phyloP scores from a whole-genome alignment of 1,139 yeast species.

The Yamadazyma atlantica region DNA sequence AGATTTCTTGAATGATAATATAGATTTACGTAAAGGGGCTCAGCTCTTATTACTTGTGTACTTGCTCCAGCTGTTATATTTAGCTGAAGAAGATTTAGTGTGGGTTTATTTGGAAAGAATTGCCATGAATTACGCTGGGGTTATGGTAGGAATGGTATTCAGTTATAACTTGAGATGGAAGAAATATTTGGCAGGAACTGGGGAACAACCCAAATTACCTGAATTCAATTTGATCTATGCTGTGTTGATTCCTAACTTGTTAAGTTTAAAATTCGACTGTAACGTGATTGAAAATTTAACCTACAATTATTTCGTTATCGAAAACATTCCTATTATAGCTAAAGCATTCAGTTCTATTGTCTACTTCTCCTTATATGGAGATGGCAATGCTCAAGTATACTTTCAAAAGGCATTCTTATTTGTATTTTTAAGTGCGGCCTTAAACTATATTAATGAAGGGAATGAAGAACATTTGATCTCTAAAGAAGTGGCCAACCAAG shows the following conservation, averaged over 20 bases:
- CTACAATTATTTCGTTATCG: conserved; percentile 38
- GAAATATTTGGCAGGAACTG: conserved; percentile 10
- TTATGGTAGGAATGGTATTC: conserved; percentile 28
- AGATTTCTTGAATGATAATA: conserved; percentile 39
- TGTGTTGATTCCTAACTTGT: conserved; percentile 33
- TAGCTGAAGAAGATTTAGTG: conserved; percentile 19
- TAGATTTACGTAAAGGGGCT: conserved; percentile 31
- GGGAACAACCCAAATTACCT: conserved; percentile 28
- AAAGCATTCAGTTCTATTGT: conserved; percentile 29
- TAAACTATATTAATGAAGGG: conserved; percentile 32
- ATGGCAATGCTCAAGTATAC: conserved; percentile 20
- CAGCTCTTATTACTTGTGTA: conserved; percentile 34
- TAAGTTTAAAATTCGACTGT: conserved; percentile 16
- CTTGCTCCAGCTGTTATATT: conserved; percentile 31
- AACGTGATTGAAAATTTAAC: conserved; percentile 26
- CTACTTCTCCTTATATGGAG: conserved; percentile 33
- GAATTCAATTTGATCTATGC: conserved; percentile 41
- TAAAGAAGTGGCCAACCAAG: conserved; percentile 19
- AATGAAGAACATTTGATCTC: conserved; percentile 16
- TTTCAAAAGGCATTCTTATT: conserved; percentile 26
- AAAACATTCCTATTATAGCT: conserved; percentile 31
- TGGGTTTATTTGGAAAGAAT: conserved; percentile 23
- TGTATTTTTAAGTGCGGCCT: conserved; percentile 21
- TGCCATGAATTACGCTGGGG: conserved; percentile 38
- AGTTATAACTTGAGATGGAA: conserved; percentile 24